Evolutionary conservation across 2,329 filamentous ascomycete genomes (phyloP), one percentile per base, ranked within the genome.

Genomic region (Alternaria angustiovoidea): DNA sequence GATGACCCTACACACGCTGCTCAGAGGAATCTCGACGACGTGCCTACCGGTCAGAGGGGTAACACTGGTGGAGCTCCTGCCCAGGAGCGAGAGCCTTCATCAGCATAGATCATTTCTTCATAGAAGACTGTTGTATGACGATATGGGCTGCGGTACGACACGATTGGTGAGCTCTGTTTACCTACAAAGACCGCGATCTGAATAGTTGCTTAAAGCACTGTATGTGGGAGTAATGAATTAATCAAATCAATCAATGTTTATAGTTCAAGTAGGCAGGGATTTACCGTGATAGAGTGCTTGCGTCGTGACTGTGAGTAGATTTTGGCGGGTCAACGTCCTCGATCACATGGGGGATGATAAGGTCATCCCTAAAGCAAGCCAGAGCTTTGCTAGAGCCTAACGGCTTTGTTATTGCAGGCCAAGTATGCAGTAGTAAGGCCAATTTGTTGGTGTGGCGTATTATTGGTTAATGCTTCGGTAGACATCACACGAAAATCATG

Each of bases 11-110:
- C 47, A n/a, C 72, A 75, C 59, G 75, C 75, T 2, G 59, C 62
- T 38, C 79, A 80, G 72, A 73, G 80, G 53, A 80, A 77, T 20
- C 54, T 80, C 62, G 73, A 74, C 48, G 74, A 79, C 53, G 73
- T 76, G 34, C 75, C 74, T 6, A 70, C 71, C 6, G 77, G 78
- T 20, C 62, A 65, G 54, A 68, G 78, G 48, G 74, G 78, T 11
- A 75, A 71, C 20, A 57, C 66, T 34, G 77, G 73, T 9, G 73
- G 68, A 0, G 62, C 68, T 5, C 20, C 66, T 7, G 79, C 78
- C 14, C 57, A 81, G 70, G 78, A 81, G 47, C 71, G 70, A 55
- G 55, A 73, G 55, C 78, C 78, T 16, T 54, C 28, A 22, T 44
- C 57, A 26, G 20, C 39, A 36, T 49, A 49, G 32, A n/a, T 36